Conservation (phyloP, 2,329 filamentous ascomycete genomes). For the Aotearoamyces nothofagi region DNA sequence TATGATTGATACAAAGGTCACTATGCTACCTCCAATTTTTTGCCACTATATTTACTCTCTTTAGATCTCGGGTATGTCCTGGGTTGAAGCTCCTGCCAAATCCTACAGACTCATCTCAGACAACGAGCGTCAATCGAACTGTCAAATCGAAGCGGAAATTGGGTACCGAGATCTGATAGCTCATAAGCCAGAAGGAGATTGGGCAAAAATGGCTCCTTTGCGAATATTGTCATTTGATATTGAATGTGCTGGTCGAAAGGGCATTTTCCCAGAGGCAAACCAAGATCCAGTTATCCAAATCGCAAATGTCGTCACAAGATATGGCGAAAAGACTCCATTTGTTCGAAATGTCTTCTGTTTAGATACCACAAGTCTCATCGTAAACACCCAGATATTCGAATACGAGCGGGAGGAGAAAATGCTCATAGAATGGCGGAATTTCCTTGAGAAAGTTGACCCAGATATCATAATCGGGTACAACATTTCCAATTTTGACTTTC, state of each 20-base stretch:
- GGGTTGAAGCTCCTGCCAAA: conserved; percentile 71
- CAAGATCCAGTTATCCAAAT: conserved; percentile 95
- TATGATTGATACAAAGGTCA: conserved; percentile 89
- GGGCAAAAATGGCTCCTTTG: conserved; percentile 94
- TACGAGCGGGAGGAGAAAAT: conserved; percentile 73
- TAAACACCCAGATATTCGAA: conserved; percentile 83
- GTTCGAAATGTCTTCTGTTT: conserved; percentile 93
- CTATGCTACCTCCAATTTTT: conserved; percentile 6
- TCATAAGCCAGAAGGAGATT: conserved; percentile 81
- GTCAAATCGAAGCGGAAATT: conserved; percentile 85
- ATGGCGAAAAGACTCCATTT: conserved; percentile 92
- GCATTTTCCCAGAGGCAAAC: conserved; percentile 88
- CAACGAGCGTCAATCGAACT: conserved; percentile 67
- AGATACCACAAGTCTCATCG: conserved; percentile 81
- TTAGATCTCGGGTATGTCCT: conserved; percentile 86
- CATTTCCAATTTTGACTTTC: conserved; percentile 96
- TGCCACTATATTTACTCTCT: conserved; percentile 4
- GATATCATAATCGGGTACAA: conserved; percentile 99
- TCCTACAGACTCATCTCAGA: conserved; percentile 58
- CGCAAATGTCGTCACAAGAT: conserved; percentile 85
- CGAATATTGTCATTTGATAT: conserved; percentile 95
- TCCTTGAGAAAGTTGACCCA: conserved; percentile 78
- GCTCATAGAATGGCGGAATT: conserved; percentile 85
- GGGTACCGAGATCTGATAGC: conserved; percentile 73
- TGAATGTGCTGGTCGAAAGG: conserved; percentile 93